Conservation (phyloP, 495 filamentous ascomycete genomes). For the Penicillium goetzii region DNA sequence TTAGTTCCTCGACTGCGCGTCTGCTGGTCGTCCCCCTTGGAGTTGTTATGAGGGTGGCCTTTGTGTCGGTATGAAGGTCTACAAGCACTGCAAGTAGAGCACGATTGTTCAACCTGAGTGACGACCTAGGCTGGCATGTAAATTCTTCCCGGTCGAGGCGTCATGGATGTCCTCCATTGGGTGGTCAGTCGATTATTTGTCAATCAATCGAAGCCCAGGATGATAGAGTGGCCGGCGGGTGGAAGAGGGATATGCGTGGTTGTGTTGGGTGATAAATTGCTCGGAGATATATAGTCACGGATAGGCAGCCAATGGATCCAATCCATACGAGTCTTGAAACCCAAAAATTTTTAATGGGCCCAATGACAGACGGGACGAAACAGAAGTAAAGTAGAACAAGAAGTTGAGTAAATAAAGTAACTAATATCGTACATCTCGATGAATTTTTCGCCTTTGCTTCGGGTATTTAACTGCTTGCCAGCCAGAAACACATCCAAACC, state of each 20-base stretch:
- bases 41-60: neutral
- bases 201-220: neutral
- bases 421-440: neutral
- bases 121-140: neutral
- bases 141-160: neutral
- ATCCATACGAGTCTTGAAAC: neutral
- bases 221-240: neutral
- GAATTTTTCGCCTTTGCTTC: constrained; percentile 1
- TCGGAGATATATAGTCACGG: neutral
- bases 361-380: neutral
- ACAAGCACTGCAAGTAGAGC: constrained; percentile 7
- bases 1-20: constrained; percentile 3
- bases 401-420: neutral
- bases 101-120: neutral
- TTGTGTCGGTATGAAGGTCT: constrained; percentile 5
- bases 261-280: too few relatives aligned
- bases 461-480: constrained; percentile 18
- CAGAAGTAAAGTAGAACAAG: neutral
- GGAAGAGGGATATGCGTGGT: neutral
- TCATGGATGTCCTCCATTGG: neutral
- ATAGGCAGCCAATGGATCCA: too few relatives aligned
- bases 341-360: neutral
- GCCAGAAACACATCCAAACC: constrained; percentile 16
- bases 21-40: constrained; percentile 1
- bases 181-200: neutral